A percentile compares a stretch with the other conserved stretches of the same genome.
phyloP scores from a whole-genome alignment of 2,329 filamentous ascomycete genomes.

The Periconia digitata region DNA sequence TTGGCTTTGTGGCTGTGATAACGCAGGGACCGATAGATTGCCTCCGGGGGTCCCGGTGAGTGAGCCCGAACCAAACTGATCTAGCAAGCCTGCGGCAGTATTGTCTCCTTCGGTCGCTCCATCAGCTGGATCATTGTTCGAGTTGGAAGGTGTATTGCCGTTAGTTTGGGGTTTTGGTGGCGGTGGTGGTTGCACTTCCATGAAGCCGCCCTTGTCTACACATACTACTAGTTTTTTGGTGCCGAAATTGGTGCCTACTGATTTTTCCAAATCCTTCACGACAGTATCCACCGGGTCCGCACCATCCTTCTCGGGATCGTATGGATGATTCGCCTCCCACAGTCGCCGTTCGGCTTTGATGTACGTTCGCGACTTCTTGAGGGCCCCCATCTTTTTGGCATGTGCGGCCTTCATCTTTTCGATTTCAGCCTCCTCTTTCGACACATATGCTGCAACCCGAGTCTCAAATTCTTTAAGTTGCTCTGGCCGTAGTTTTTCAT shows the following conservation, averaged over 20 bases:
- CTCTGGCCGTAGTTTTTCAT: slow-evolving; percentile 70
- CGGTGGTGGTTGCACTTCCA: slow-evolving; percentile 55
- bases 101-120: slow-evolving; percentile 38
- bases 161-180: slow-evolving; percentile 33
- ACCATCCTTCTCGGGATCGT: slow-evolving; percentile 20
- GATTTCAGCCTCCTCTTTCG: slow-evolving; percentile 76
- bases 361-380: slow-evolving; percentile 70
- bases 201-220: slow-evolving; percentile 74
- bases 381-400: slow-evolving; percentile 70
- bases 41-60: slow-evolving; percentile 63
- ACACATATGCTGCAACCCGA: slow-evolving; percentile 71
- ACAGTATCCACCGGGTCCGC: slow-evolving; percentile 68
- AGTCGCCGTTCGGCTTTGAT: slow-evolving; percentile 76
- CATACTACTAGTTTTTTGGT: slow-evolving; percentile 67
- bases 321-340: slow-evolving; percentile 47
- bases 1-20: slow-evolving; percentile 57
- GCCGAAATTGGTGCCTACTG: slow-evolving; percentile 67
- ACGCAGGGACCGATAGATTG: slow-evolving; percentile 60
- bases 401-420: slow-evolving; percentile 82
- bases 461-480: slow-evolving; percentile 82
- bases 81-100: slow-evolving; percentile 62
- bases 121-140: slow-evolving; percentile 34
- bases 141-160: slow-evolving; percentile 27
- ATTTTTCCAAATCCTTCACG: slow-evolving; percentile 70
- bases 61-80: slow-evolving; percentile 67